Base-by-base conservation (phyloP, 148 eudicot species). In the Amaranthus hypochondriacus region DNA sequence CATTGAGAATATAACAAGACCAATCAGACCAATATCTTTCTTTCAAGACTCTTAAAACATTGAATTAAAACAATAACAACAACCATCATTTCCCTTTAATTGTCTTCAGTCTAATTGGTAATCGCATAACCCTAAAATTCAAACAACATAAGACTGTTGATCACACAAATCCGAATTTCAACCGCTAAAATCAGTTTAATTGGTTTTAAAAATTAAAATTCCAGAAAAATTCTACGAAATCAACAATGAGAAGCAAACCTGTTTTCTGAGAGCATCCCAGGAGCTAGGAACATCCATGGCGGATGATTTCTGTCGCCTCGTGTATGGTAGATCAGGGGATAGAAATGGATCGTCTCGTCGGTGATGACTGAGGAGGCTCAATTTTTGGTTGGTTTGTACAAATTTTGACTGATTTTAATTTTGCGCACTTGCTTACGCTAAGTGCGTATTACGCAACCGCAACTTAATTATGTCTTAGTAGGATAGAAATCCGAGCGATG, bases 181-280 rank as follows among this genome's bases (percentile, higher is more conserved):
- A 55, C 49, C 21, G 44, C 56, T 2, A 39, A 4, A 15, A n/a
- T 7, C 1, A 28, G 39, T 28, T 28, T 2, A 28, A 28, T 28
- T 28, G 39, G 1, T 28, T 28, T 28, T 28, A 2, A 3, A 58
- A 56, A 59, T 15, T 6, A 60, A 61, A 9, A 43, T 6, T 14
- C 3, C 39, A 12, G 28, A 13, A 52, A 63, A 62, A 13, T 58
- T 39, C 21, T 11, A 65, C 72, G 68, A 75, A 60, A 62, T 4
- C 13, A 43, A 73, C 1, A 52, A 7, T 4, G 6, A n/a, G 62
- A 52, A 51, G 13, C 15, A 58, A 56, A 91, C 97, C 97, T 91
- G 90, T 44, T 91, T 91, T 10, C 94, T 85, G 70, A 91, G 82
- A 73, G 97, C 79, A 78, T 91, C 93, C 97, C 97, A 91, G 46